These are phyloP conservation scores for Sporothrix luriei DNA, from an alignment of 2,329 filamentous ascomycete genomes.

Conservation along the genomic window DNA sequence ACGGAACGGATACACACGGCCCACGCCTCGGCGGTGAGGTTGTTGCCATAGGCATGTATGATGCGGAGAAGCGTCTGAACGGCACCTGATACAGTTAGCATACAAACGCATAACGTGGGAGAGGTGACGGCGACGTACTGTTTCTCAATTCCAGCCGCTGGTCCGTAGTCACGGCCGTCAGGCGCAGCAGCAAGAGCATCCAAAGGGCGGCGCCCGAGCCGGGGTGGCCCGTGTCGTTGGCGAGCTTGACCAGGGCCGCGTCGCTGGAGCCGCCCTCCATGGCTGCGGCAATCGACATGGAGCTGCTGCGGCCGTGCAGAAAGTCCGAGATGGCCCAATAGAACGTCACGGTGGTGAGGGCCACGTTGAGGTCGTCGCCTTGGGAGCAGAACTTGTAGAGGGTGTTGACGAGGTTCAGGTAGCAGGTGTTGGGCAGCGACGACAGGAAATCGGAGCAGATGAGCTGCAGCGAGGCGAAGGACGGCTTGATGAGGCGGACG, in stretches of 20 bases:
- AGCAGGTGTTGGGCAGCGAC: conserved; percentile 70
- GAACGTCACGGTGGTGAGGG: conserved; percentile 91
- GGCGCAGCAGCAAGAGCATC: conserved; percentile 72
- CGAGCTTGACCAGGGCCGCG: conserved; percentile 58
- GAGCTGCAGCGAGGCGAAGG: conserved; percentile 86
- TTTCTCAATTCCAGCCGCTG: conserved; percentile 75
- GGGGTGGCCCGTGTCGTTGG: conserved; percentile 60
- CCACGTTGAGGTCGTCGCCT: conserved; percentile 90
- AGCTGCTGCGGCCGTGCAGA: conserved; percentile 63
- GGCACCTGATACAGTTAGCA: conserved; percentile 47
- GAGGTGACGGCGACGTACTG: conserved; percentile 46
- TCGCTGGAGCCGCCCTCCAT: conserved; percentile 60
- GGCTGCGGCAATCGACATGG: conserved; percentile 60
- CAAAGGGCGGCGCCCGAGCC: conserved; percentile 73
- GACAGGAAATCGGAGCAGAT: conserved; percentile 93
- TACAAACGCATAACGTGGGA: too few relatives aligned
- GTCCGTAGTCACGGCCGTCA: conserved; percentile 72
- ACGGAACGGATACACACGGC: conserved; percentile 78
- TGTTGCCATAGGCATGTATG: conserved; percentile 86
- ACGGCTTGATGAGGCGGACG: conserved; percentile 75
- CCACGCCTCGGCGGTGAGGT: conserved; percentile 77
- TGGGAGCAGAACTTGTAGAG: conserved; percentile 89
- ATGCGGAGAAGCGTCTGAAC: conserved; percentile 90
- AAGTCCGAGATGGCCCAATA: conserved; percentile 96
- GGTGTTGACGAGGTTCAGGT: conserved; percentile 78